Evolutionary conservation across 2,329 filamentous ascomycete genomes (phyloP).

Genomic region (Sphaerostilbella broomeana): DNA sequence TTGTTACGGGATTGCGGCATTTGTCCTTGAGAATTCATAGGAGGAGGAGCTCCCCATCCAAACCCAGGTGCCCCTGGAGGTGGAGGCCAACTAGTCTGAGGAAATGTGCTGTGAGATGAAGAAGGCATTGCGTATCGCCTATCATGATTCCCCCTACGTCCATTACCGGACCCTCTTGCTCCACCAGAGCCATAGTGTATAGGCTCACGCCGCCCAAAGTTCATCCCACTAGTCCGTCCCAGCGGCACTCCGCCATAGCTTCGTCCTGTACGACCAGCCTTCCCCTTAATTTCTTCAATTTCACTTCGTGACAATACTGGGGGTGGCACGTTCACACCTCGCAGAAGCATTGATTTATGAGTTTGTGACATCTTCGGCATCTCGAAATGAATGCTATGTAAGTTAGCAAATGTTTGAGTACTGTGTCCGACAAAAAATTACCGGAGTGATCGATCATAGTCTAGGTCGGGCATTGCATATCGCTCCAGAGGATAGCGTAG

Average conservation of each 20-base stretch:
- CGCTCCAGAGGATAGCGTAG: slow-evolving; percentile 71
- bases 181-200: slow-evolving; percentile 23
- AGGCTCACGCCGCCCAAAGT: slow-evolving; percentile 19
- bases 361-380: slow-evolving; percentile 65
- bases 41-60: slow-evolving; percentile 29
- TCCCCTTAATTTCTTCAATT: slow-evolving; percentile 63
- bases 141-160: slow-evolving; percentile 16
- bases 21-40: slow-evolving; percentile 7
- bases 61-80: slow-evolving; percentile 28
- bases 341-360: slow-evolving; percentile 92
- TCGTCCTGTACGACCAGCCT: slow-evolving; percentile 46
- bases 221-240: slow-evolving; percentile 17
- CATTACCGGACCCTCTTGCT: slow-evolving; percentile 1
- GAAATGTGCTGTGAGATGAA: slow-evolving; percentile 15
- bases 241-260: slow-evolving; percentile 22
- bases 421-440: slow-evolving; percentile 31
- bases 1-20: neutral
- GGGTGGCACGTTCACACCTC: slow-evolving; percentile 67
- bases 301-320: slow-evolving; percentile 70
- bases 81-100: slow-evolving; percentile 19
- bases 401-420: no score
- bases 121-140: slow-evolving; percentile 12
- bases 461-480: slow-evolving; percentile 66
- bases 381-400: slow-evolving; percentile 69
- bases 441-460: slow-evolving; percentile 82